Base-by-base conservation (phyloP, 75 land plant genomes). In the Isoetes taiwanensis region DNA sequence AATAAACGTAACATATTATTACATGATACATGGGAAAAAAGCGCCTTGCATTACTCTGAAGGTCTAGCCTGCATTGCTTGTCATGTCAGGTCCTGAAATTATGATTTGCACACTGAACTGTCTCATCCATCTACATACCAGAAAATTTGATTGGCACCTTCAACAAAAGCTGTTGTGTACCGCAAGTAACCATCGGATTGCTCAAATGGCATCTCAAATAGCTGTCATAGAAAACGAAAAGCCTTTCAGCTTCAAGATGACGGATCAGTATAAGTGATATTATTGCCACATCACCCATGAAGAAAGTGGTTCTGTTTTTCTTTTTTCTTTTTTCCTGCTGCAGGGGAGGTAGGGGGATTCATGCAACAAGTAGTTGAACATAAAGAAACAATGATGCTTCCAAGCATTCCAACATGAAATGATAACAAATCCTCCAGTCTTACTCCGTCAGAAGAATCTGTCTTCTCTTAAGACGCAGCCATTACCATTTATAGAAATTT, bases 91-190 rank as follows among this genome's bases (percentile, higher is more conserved):
- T 10, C 14, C 39, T 37, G 39, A 14, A 37, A n/a, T n/a, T n/a
- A n/a, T n/a, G n/a, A n/a, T n/a, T 6, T 6, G 9, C 39, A 37
- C 39, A 37, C 39, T 37, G 12, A 9, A 9, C 39, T 37, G 12
- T 37, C 14, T 37, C 39, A 14, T 37, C 9, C 14, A 37, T 37
- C 39, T 3, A 46, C 50, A 38, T 86, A 93, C 98, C 98, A 93
- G 72, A 93, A 93, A 42, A 81, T 67, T 69, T 87, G 79, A 19
- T 75, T 81, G 31, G 98, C 89, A 69, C 98, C 98, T 64, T 87
- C 86, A 58, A 79, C 77, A 71, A 93, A 84, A 25, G 98, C 98
- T 24, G 90, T 83, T 8, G 86, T 69, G 55, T 93, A 84, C 6
- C 98, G 85, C 20, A 93, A 64, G 21, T 69, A 70, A 0, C 73